A percentile compares a stretch with the other conserved stretches of the same genome.
Evolutionary conservation across 1,139 yeast species (phyloP).

Genomic region (Scheffersomyces parashehatae): DNA sequence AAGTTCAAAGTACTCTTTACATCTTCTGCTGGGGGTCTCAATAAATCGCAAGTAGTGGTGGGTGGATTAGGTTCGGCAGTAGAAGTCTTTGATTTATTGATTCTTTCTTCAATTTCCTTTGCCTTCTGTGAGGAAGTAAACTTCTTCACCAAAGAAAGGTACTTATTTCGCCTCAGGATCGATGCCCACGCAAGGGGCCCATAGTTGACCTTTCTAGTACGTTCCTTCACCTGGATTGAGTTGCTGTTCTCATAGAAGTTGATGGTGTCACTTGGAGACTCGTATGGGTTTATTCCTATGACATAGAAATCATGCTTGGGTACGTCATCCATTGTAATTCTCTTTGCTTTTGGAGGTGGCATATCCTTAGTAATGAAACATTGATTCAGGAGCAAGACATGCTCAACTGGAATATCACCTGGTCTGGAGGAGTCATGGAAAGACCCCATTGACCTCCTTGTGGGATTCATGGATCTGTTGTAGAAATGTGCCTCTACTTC

Average conservation of each 20-base stretch:
- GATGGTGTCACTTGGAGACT: slow-evolving; percentile 21
- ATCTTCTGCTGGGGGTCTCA: slow-evolving; percentile 3
- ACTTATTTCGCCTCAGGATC: slow-evolving; percentile 23
- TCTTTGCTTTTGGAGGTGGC: background rate
- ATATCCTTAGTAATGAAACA: background rate
- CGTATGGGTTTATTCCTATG: slow-evolving; percentile 9
- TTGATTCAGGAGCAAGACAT: background rate
- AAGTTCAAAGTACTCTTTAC: slow-evolving; percentile 11
- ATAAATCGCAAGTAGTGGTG: slow-evolving; percentile 14
- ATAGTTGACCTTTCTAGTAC: slow-evolving; percentile 12
- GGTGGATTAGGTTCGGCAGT: slow-evolving; percentile 26
- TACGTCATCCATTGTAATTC: background rate
- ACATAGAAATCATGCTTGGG: background rate
- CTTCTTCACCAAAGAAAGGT: slow-evolving; percentile 2
- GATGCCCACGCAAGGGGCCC: slow-evolving; percentile 34
- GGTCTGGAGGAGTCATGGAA: background rate
- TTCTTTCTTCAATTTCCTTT: slow-evolving; percentile 13
- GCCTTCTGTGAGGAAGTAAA: slow-evolving; percentile 16
- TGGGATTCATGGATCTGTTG: background rate
- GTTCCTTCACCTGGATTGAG: slow-evolving; percentile 13
- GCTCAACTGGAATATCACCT: background rate
- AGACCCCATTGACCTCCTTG: background rate
- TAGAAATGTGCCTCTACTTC: background rate
- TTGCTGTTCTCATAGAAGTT: slow-evolving; percentile 27
- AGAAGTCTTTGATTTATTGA: slow-evolving; percentile 12